These are phyloP conservation scores for Nannochloropsis gaditana DNA, from an alignment of 108 stramenopile genomes.

Conservation along the genomic window DNA sequence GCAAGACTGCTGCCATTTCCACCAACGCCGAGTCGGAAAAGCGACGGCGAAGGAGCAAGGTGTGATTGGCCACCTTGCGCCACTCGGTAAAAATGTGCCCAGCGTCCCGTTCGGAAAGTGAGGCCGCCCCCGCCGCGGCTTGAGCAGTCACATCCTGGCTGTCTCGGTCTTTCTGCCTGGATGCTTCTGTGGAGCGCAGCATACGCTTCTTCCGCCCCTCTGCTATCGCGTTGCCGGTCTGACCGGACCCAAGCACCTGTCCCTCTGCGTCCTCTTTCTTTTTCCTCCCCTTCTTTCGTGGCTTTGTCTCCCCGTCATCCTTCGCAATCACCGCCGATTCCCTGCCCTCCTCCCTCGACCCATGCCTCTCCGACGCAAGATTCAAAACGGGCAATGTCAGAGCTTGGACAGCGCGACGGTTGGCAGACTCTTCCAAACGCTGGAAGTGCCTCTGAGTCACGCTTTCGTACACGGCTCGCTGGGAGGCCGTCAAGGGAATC, in stretches of 20 bases:
- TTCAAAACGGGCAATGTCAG: neutral
- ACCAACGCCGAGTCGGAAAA: conserved; percentile 42
- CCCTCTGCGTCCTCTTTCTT: neutral
- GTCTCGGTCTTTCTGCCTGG: neutral
- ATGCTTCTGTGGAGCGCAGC: neutral
- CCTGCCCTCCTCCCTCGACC: neutral
- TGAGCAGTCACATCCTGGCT: neutral
- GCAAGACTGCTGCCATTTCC: conserved; percentile 40
- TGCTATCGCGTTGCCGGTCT: neutral
- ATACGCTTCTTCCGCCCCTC: neutral
- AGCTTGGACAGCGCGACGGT: conserved; percentile 9
- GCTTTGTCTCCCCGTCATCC: conserved; percentile 32
- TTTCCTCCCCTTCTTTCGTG: conserved; percentile 33
- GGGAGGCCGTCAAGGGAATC: conserved; percentile 9
- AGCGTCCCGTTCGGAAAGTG: conserved; percentile 34
- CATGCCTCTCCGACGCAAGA: neutral
- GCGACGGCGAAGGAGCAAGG: conserved; percentile 74
- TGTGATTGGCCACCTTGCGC: conserved; percentile 93
- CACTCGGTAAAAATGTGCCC: conserved; percentile 84
- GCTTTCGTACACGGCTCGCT: conserved; percentile 29
- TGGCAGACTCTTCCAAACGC: neutral
- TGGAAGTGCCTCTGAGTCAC: conserved; percentile 20
- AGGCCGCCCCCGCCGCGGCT: neutral
- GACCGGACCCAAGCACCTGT: neutral
- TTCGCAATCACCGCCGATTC: neutral